These are phyloP conservation scores for Malassezia equina DNA, from an alignment of 1,284 basidiomycete species.

Conservation along the genomic window DNA sequence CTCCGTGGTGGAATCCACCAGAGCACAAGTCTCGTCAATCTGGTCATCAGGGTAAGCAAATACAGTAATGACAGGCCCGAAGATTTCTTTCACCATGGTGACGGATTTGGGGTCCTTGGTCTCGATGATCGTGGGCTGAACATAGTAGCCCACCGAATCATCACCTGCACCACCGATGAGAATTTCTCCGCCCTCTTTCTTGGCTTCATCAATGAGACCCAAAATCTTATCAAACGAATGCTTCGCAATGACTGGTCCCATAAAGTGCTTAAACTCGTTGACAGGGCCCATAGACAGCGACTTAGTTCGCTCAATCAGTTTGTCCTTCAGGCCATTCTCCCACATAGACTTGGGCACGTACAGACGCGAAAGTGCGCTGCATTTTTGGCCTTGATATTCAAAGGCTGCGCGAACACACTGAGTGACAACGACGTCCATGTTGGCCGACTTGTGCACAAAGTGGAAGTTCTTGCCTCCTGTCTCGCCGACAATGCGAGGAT, in stretches of 20 bases:
- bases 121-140: constrained; percentile 87
- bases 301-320: constrained; percentile 63
- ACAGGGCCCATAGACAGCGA: constrained; percentile 76
- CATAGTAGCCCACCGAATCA: constrained; percentile 82
- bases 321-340: constrained; percentile 75
- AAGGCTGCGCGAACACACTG: constrained; percentile 84
- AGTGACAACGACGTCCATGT: constrained; percentile 73
- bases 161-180: constrained; percentile 73
- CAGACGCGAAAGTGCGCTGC: constrained; percentile 79
- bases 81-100: constrained; percentile 91
- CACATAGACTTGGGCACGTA: constrained; percentile 83
- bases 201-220: constrained; percentile 75
- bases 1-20: constrained; percentile 74
- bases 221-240: constrained; percentile 80
- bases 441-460: constrained; percentile 75
- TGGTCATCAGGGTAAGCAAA: constrained; percentile 51
- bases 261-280: constrained; percentile 71
- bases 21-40: constrained; percentile 70
- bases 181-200: constrained; percentile 75
- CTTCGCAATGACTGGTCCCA: constrained; percentile 86
- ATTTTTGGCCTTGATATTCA: constrained; percentile 98
- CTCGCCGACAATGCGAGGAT: constrained; percentile 91
- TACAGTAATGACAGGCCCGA: constrained; percentile 89
- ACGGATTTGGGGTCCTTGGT: constrained; percentile 82
- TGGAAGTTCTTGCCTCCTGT: constrained; percentile 96